Base-by-base conservation (phyloP, 495 filamentous ascomycete genomes). In the Alectoria sarmentosa region DNA sequence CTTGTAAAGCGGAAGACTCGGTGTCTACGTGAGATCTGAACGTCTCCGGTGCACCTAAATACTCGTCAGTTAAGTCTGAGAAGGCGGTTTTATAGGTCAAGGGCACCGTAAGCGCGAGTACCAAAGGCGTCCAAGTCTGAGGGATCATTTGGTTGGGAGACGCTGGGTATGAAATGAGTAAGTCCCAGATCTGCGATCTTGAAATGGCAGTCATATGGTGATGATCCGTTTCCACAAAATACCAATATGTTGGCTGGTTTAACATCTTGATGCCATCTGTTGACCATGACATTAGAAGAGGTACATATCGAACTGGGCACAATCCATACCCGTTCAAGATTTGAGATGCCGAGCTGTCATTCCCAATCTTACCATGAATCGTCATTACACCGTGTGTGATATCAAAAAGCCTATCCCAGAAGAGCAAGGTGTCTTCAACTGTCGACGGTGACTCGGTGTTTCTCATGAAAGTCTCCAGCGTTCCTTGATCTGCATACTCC, bases 401-500 rank as follows among this genome's bases (percentile, higher is more conserved):
- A 26, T 71, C 66, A 49, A 77, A 73, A 11, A 83, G 55, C 41
- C 68, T 70, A 32, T 67, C 42, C 79, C 79, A 83, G 61, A 82
- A 80, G n/a, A 62, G 65, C 42, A 71, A 58, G 10, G 77, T 75
- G n/a, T 80, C 76, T 32, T 68, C 64, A 36, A 62, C 66, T 36
- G 61, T 71, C 17, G 63, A 58, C 3, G 77, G 77, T 36, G 73
- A 69, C 3, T 63, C 38, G 19, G 65, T 70, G 8, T 36, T 69
- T 49, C 69, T 58, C 62, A 80, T 75, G 59, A 72, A 80, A 26
- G 75, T 66, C 36, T 75, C 72, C 17, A 82, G 69, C 21, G 72
- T 74, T 17, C 78, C 79, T 41, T 68, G 62, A 60, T 81, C 76
- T 7, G 75, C 78, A 69, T 74, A 80, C 63, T 82, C 80, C 6